Evolutionary conservation across 345 rosid species (phyloP).

Genomic region (Trapa incisa): DNA sequence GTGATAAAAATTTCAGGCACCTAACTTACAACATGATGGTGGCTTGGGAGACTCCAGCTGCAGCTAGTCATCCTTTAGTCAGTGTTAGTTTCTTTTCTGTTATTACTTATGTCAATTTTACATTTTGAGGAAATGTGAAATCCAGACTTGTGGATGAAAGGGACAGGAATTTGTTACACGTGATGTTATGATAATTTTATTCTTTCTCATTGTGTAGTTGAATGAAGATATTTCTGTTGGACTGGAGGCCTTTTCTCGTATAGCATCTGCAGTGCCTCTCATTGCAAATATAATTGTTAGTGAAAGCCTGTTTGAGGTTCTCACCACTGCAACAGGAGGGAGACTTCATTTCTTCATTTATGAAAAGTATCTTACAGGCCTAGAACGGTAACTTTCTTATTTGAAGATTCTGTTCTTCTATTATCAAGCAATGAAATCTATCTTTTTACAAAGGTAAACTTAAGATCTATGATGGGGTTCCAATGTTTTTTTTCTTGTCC

Average conservation of each 20-base stretch:
- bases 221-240: conserved; percentile 74
- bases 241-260: conserved; percentile 73
- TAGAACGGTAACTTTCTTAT: conserved; percentile 44
- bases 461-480: too few species aligned
- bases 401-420: neutral
- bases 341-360: conserved; percentile 66
- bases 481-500: neutral
- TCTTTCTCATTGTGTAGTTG: conserved; percentile 17
- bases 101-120: neutral
- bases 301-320: conserved; percentile 80
- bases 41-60: conserved; percentile 84
- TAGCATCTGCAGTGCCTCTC: conserved; percentile 77
- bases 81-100: conserved; percentile 30
- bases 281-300: conserved; percentile 69
- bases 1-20: conserved; percentile 69
- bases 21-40: conserved; percentile 88
- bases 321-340: conserved; percentile 47
- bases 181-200: neutral
- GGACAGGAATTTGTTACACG: neutral
- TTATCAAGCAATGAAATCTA: neutral
- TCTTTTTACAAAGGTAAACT: neutral
- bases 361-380: conserved; percentile 64
- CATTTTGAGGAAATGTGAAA: neutral
- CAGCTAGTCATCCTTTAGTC: conserved; percentile 44
- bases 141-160: neutral